phyloP scores from a whole-genome alignment of 2,329 filamentous ascomycete genomes.

The Botrytis paeoniae region DNA sequence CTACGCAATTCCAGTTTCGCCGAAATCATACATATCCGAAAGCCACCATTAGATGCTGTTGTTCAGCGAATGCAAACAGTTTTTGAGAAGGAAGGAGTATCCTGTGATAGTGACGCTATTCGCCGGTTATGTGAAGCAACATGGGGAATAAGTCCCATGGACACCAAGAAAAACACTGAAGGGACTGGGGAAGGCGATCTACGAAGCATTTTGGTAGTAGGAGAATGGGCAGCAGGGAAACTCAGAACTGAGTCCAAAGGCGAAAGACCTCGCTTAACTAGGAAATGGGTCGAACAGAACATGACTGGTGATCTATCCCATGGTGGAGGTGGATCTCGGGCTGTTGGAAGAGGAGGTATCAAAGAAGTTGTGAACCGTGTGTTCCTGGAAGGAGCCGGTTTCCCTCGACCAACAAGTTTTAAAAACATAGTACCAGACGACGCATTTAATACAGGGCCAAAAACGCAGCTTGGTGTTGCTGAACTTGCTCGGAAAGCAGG shows the following conservation, averaged over 20 bases:
- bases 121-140: slow-evolving; percentile 79
- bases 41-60: slow-evolving; percentile 82
- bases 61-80: slow-evolving; percentile 76
- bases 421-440: slow-evolving; percentile 30
- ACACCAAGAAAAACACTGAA: slow-evolving; percentile 65
- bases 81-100: slow-evolving; percentile 85
- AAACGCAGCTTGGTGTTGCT: slow-evolving; percentile 64
- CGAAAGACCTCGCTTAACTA: slow-evolving; percentile 54
- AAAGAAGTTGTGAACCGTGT: slow-evolving; percentile 76
- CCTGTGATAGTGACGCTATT: slow-evolving; percentile 84
- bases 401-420: slow-evolving; percentile 43
- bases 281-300: slow-evolving; percentile 73
- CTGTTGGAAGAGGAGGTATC: slow-evolving; percentile 66
- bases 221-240: slow-evolving; percentile 79
- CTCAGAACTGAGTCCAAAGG: slow-evolving; percentile 51
- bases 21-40: slow-evolving; percentile 88
- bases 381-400: slow-evolving; percentile 76
- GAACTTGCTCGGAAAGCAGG: slow-evolving; percentile 70
- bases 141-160: slow-evolving; percentile 75
- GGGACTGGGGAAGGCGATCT: slow-evolving; percentile 70
- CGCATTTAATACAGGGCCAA: slow-evolving; percentile 41
- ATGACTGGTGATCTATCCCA: slow-evolving; percentile 65
- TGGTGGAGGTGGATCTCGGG: slow-evolving; percentile 68
- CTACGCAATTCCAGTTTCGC: slow-evolving; percentile 81
- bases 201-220: slow-evolving; percentile 79